Evolutionary conservation across 495 filamentous ascomycete species (phyloP).

Genomic region (Rhizodiscina lignyota): DNA sequence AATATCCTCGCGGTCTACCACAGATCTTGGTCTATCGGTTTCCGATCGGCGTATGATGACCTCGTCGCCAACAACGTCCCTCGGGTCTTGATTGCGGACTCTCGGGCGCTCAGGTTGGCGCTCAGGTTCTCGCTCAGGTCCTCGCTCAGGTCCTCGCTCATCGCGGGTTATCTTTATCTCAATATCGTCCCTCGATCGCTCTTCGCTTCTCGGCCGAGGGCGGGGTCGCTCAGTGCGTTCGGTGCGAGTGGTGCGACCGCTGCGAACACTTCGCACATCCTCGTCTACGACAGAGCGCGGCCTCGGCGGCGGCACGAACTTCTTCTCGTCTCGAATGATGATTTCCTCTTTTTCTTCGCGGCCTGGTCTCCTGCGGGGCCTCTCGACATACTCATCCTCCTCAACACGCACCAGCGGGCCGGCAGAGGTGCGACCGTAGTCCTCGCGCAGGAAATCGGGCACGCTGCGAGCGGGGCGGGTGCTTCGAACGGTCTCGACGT

Average conservation of each 20-base stretch:
- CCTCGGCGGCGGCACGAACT: too few species aligned
- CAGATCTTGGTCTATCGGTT: conserved; percentile 13
- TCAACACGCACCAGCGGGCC: conserved; percentile 30
- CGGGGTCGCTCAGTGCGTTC: too few species aligned
- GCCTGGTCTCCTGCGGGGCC: conserved; percentile 10
- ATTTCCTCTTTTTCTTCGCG: conserved; percentile 17
- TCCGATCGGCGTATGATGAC: conserved; percentile 15
- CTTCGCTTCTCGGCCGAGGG: too few species aligned
- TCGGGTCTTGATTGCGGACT: conserved; percentile 12
- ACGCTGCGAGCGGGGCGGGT: conserved; percentile 15
- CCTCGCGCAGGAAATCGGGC: conserved; percentile 38
- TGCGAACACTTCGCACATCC: too few species aligned
- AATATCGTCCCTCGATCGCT: too few species aligned
- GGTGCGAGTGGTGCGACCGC: too few species aligned
- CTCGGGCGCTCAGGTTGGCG: conserved; percentile 8
- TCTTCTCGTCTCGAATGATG: conserved; percentile 6
- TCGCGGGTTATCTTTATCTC: background rate
- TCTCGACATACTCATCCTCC: conserved; percentile 11
- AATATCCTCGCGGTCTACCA: conserved; percentile 15
- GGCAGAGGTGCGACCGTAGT: conserved; percentile 27
- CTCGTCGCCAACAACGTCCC: conserved; percentile 23
- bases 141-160: background rate
- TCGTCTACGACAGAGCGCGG: too few species aligned
- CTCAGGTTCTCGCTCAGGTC: conserved; percentile 10
- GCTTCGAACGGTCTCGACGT: too few species aligned